Evolutionary conservation across 176 grass and related monocot species (phyloP).

Genomic region (Otatea glauca): DNA sequence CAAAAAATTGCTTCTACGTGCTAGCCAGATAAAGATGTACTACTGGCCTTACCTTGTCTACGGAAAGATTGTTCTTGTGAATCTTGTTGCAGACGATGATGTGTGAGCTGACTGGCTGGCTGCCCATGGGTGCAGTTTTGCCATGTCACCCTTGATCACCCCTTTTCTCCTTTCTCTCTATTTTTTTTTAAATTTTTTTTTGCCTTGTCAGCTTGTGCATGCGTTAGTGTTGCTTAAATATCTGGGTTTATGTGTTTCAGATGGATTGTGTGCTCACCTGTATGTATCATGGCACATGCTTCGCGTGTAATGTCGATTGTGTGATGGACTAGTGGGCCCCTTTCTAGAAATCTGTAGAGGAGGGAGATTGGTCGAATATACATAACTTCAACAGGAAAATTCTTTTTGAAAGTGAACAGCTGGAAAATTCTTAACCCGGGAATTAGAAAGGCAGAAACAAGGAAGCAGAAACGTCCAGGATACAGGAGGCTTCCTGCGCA

Average conservation of each 20-base stretch:
- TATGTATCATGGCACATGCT: neutral
- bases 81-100: constrained; percentile 26
- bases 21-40: too few species aligned
- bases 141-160: constrained; percentile 19
- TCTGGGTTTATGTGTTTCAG: neutral
- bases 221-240: constrained; percentile 6
- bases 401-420: neutral
- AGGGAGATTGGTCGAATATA: too few species aligned
- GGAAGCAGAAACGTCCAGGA: neutral
- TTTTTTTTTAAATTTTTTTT: too few species aligned
- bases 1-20: too few species aligned
- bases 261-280: neutral
- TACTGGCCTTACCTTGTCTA: neutral
- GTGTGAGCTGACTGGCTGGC: constrained; percentile 21
- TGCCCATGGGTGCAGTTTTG: constrained; percentile 16
- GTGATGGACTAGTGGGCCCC: neutral
- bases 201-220: neutral
- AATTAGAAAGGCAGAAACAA: neutral
- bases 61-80: neutral
- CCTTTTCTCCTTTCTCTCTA: neutral
- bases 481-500: too few species aligned
- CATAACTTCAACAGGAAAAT: neutral
- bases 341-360: constrained; percentile 26
- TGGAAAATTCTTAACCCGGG: neutral
- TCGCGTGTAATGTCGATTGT: neutral